Percentiles rank a stretch among this genome's conserved stretches.
Evolutionary conservation across 768 basidiomycete species (phyloP).

Genomic region (Trametes elegans): DNA sequence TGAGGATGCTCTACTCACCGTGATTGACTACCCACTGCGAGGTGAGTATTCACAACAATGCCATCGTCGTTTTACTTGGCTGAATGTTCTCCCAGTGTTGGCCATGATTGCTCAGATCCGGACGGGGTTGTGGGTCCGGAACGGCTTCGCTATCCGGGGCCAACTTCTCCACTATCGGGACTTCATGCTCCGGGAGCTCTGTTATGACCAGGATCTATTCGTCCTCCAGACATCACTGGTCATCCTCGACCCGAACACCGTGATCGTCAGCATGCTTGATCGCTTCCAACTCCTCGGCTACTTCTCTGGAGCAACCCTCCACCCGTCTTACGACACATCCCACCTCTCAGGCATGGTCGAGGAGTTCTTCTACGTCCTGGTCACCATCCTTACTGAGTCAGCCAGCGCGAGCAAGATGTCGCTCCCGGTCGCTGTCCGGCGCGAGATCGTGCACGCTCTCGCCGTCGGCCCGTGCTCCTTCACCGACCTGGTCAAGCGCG

Average conservation of each 20-base stretch:
- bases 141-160: slow-evolving; percentile 93
- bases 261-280: slow-evolving; percentile 86
- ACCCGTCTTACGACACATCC: slow-evolving; percentile 60
- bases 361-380: slow-evolving; percentile 84
- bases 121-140: slow-evolving; percentile 95
- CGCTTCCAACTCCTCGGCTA: slow-evolving; percentile 81
- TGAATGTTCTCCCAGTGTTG: slow-evolving; percentile 48
- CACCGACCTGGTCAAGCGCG: slow-evolving; percentile 87
- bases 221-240: slow-evolving; percentile 84
- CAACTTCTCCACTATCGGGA: slow-evolving; percentile 96
- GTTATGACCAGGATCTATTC: slow-evolving; percentile 94
- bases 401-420: slow-evolving; percentile 70
- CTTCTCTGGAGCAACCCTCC: slow-evolving; percentile 66
- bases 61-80: background rate
- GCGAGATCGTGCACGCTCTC: slow-evolving; percentile 89
- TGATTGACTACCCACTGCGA: slow-evolving; percentile 87
- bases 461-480: slow-evolving; percentile 86
- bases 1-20: slow-evolving; percentile 65
- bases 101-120: slow-evolving; percentile 94
- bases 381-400: slow-evolving; percentile 82
- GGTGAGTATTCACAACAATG: slow-evolving; percentile 47
- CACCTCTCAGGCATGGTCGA: slow-evolving; percentile 87
- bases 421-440: slow-evolving; percentile 59
- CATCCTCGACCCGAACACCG: slow-evolving; percentile 71
- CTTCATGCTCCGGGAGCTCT: slow-evolving; percentile 91